phyloP scores from a whole-genome alignment of 257 asterid species.

The Solanum pennellii region DNA sequence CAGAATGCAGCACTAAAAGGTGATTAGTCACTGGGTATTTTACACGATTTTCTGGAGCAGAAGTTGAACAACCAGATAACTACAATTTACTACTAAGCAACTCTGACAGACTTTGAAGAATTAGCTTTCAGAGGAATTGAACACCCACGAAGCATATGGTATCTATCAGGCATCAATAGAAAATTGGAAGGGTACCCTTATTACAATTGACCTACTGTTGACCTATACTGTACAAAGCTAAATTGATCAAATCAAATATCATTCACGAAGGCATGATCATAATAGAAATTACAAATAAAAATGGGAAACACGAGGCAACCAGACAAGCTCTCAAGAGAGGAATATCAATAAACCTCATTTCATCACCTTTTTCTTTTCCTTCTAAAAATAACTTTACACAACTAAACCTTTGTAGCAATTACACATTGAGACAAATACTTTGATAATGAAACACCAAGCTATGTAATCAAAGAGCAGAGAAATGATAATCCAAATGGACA shows the following conservation, averaged over 20 bases:
- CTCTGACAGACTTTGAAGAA: background rate
- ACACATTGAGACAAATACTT: background rate
- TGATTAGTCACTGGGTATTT: background rate
- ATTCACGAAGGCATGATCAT: background rate
- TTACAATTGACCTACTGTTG: background rate
- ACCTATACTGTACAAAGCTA: background rate
- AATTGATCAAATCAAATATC: background rate
- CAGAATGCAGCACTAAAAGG: background rate
- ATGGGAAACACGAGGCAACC: background rate
- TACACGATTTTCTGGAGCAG: background rate
- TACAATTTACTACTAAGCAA: background rate
- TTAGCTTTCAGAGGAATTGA: background rate
- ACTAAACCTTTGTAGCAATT: background rate
- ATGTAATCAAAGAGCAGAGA: background rate
- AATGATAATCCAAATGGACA: background rate
- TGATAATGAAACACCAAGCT: background rate
- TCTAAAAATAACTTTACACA: background rate
- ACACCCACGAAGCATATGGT: background rate
- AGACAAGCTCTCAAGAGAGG: background rate
- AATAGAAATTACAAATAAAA: background rate
- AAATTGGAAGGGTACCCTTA: background rate
- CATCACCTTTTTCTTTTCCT: background rate
- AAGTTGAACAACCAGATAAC: background rate
- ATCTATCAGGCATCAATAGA: background rate
- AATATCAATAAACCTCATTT: background rate